Conservation (phyloP, 208 protist genomes). For the Acanthamoeba sp. region DNA sequence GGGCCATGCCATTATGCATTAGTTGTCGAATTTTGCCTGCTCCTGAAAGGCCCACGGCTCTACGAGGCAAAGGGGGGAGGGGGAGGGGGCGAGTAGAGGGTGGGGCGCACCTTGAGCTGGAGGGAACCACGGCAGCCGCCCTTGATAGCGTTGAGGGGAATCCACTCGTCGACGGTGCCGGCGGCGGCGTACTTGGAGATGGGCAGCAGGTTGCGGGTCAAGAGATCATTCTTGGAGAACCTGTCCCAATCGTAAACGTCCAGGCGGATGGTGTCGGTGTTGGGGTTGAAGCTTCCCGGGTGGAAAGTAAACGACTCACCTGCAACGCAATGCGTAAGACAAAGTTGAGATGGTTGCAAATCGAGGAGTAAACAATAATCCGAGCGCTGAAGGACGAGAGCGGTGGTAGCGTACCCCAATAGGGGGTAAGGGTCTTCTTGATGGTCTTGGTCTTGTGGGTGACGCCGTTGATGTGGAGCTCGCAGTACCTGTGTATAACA, state of each 20-base stretch:
- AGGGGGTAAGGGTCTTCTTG: not conserved
- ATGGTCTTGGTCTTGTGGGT: not conserved
- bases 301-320: not conserved
- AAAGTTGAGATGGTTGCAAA: not conserved
- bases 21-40: no score
- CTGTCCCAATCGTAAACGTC: slow-evolving; percentile 12
- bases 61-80: not conserved
- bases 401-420: not conserved
- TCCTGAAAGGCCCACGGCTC: no score
- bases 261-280: not conserved
- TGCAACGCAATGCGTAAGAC: not conserved
- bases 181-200: not conserved
- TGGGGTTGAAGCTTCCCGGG: not conserved
- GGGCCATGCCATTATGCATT: no score
- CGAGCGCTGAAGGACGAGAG: no score
- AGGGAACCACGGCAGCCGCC: not conserved
- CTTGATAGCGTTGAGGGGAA: not conserved
- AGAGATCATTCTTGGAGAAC: not conserved
- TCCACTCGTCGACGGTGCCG: not conserved
- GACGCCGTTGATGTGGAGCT: not conserved
- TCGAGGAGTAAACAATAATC: not conserved
- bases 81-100: not conserved
- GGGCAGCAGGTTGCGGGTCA: not conserved
- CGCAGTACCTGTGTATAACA: not conserved
- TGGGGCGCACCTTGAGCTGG: not conserved